phyloP scores from a whole-genome alignment of 1,284 basidiomycete genomes.

The Cryptococcus hybrid region DNA sequence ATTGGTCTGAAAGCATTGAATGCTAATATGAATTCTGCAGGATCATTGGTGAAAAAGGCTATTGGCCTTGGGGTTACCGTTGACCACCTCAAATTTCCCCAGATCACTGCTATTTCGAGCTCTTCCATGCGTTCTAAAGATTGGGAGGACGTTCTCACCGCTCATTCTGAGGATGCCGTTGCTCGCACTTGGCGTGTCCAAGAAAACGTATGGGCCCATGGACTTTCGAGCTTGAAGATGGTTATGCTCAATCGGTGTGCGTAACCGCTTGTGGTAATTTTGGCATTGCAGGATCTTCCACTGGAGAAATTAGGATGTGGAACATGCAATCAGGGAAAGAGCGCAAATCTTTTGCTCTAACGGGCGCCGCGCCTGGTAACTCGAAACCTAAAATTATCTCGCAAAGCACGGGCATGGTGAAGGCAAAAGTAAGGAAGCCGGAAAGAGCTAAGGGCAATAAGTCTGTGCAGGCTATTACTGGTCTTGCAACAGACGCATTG shows the following conservation, averaged over 20 bases:
- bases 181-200: constrained; percentile 84
- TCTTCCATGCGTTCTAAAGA: constrained; percentile 83
- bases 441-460: constrained; percentile 53
- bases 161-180: constrained; percentile 74
- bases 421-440: constrained; percentile 31
- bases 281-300: constrained; percentile 76
- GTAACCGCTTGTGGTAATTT: constrained; percentile 97
- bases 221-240: constrained; percentile 53
- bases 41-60: constrained; percentile 82
- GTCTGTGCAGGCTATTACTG: constrained; percentile 66
- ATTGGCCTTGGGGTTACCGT: constrained; percentile 74
- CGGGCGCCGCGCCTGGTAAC: constrained; percentile 61
- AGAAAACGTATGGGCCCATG: constrained; percentile 71
- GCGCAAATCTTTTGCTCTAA: constrained; percentile 66
- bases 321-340: constrained; percentile 94
- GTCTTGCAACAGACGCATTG: constrained; percentile 80
- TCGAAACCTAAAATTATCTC: constrained; percentile 49
- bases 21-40: constrained; percentile 46
- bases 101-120: constrained; percentile 72
- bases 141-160: constrained; percentile 96
- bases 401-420: constrained; percentile 22
- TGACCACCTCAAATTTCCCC: constrained; percentile 75
- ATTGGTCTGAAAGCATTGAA: background rate
- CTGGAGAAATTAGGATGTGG: constrained; percentile 80
- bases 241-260: constrained; percentile 64